Evolutionary conservation across 768 basidiomycete genomes (phyloP).

Genomic region (Lactarius pseudohatsudake): DNA sequence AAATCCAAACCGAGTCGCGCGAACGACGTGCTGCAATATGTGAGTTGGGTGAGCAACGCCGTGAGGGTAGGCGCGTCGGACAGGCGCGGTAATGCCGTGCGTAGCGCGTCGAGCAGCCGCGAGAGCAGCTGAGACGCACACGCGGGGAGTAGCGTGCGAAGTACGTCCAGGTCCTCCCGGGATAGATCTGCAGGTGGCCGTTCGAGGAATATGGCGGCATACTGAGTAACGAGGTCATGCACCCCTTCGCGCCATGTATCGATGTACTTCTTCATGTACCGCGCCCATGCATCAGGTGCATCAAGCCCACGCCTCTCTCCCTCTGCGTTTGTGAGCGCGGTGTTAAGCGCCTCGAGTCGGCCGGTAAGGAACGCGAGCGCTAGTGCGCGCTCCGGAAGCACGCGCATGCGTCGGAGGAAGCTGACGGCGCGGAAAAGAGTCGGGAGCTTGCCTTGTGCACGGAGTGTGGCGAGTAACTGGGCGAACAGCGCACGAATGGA

Average conservation of each 20-base stretch:
- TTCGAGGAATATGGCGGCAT: conserved; percentile 85
- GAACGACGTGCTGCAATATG: conserved; percentile 80
- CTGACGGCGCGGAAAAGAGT: conserved; percentile 87
- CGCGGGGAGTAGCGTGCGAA: conserved; percentile 59
- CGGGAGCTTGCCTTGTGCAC: conserved; percentile 86
- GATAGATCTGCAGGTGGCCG: conserved; percentile 42
- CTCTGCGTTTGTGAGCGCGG: conserved; percentile 53
- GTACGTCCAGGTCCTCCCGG: conserved; percentile 35
- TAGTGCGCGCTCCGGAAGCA: conserved; percentile 70
- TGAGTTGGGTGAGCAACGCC: conserved; percentile 87
- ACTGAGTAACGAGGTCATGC: conserved; percentile 90
- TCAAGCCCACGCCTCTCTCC: conserved; percentile 40
- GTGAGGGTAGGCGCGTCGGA: conserved; percentile 64
- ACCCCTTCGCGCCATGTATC: conserved; percentile 91
- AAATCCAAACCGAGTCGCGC: conserved; percentile 93
- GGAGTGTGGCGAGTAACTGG: conserved; percentile 73
- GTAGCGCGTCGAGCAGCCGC: conserved; percentile 67
- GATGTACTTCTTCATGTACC: conserved; percentile 83
- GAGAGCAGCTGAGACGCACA: conserved; percentile 63
- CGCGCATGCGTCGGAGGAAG: conserved; percentile 82
- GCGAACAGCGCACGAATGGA: conserved; percentile 68
- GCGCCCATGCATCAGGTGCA: conserved; percentile 62
- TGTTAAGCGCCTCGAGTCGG: conserved; percentile 60
- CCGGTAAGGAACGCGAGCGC: conserved; percentile 82
- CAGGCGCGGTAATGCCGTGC: conserved; percentile 58